phyloP scores from a whole-genome alignment of 306 rosid genomes.

The Clitoria ternatea region DNA sequence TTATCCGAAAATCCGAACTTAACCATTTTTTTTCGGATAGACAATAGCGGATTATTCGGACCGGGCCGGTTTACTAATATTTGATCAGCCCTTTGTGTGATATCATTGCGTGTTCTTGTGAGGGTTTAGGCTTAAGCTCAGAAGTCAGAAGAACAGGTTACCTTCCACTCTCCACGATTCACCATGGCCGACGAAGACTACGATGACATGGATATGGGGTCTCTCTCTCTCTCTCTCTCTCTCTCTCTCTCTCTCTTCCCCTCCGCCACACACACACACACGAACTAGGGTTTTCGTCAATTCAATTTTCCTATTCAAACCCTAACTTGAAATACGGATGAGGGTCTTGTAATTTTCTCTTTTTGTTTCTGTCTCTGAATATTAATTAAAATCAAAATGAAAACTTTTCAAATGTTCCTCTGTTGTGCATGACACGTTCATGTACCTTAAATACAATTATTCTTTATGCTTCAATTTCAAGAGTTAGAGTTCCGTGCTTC shows the following conservation, averaged over 20 bases:
- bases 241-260: not conserved
- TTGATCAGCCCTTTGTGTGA: too few species aligned
- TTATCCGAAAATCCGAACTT: too few species aligned
- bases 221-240: not conserved
- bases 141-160: not conserved
- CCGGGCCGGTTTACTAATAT: too few species aligned
- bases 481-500: not conserved
- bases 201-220: constrained; percentile 42
- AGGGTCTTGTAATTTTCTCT: not conserved
- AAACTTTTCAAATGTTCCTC: not conserved
- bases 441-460: not conserved
- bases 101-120: not conserved
- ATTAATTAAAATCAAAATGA: not conserved
- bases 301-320: not conserved
- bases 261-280: not conserved
- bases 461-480: not conserved
- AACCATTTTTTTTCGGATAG: too few species aligned
- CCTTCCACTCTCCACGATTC: not conserved
- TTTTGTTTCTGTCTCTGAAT: not conserved
- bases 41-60: too few species aligned
- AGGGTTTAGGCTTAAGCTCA: not conserved
- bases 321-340: not conserved
- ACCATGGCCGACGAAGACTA: constrained; percentile 49
- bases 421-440: not conserved
- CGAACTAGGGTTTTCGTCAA: not conserved